Evolutionary conservation across 345 rosid genomes (phyloP).

Genomic region (Abelmoschus esculentus): DNA sequence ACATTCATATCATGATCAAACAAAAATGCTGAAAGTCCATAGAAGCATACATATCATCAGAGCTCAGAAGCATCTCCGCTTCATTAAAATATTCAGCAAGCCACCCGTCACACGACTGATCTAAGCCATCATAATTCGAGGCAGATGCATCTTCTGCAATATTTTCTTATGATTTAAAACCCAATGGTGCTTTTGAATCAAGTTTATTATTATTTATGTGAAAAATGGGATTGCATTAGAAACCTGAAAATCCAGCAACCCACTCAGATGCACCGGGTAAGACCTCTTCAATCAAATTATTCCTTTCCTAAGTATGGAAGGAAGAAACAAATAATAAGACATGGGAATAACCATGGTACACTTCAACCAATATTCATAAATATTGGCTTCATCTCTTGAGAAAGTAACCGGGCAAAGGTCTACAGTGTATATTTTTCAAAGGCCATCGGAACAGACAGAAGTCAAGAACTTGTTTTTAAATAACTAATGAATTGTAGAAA

Average conservation of each 20-base stretch:
- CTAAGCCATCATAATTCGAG: slow-evolving; percentile 45
- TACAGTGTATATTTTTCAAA: background rate
- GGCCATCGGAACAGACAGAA: background rate
- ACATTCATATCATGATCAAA: slow-evolving; percentile 8
- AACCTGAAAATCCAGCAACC: slow-evolving; percentile 68
- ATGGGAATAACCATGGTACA: background rate
- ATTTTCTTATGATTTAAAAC: slow-evolving; percentile 13
- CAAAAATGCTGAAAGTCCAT: slow-evolving; percentile 12
- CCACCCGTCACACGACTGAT: slow-evolving; percentile 64
- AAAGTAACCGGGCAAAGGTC: background rate
- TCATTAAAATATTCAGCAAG: slow-evolving; percentile 58
- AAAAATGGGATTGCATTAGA: slow-evolving; percentile 9
- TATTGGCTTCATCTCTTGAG: background rate
- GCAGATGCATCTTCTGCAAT: slow-evolving; percentile 41
- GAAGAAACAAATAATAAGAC: slow-evolving; percentile 5
- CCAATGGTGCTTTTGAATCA: slow-evolving; percentile 10
- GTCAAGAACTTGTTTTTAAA: background rate
- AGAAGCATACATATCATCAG: slow-evolving; percentile 59
- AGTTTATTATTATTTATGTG: background rate
- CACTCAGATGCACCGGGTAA: slow-evolving; percentile 48
- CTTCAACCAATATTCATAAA: background rate
- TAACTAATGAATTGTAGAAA: background rate
- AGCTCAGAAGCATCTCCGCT: slow-evolving; percentile 37
- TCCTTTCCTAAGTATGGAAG: slow-evolving; percentile 46
- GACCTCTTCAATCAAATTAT: slow-evolving; percentile 51